phyloP scores from a whole-genome alignment of 2,329 filamentous ascomycete species.

The Calycina marina region DNA sequence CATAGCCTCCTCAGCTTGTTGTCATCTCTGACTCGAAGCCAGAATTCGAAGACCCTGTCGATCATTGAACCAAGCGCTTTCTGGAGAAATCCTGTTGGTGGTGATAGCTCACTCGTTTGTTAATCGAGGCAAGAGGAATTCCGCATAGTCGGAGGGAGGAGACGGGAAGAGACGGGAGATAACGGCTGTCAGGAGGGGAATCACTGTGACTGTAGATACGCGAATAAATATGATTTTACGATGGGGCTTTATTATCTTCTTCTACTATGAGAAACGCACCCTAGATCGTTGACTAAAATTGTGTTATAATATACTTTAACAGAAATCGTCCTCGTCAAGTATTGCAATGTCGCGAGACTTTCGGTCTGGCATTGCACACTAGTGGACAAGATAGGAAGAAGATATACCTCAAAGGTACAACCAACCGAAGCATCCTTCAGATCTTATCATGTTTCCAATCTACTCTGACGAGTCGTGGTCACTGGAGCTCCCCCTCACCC shows the following conservation, averaged over 20 bases:
- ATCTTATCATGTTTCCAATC: too few relatives aligned
- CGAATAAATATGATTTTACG: not conserved
- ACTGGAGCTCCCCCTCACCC: too few relatives aligned
- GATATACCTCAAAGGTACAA: too few relatives aligned
- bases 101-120: constrained; percentile 1
- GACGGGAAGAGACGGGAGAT: not conserved
- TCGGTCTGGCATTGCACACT: too few relatives aligned
- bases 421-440: too few relatives aligned
- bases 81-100: not conserved
- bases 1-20: constrained; percentile 4
- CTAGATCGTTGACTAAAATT: too few relatives aligned
- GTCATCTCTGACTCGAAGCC: constrained; percentile 7
- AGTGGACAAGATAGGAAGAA: too few relatives aligned
- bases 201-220: not conserved
- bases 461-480: too few relatives aligned
- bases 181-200: not conserved
- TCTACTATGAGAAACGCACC: too few relatives aligned
- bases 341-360: too few relatives aligned
- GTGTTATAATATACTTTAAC: too few relatives aligned
- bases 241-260: not conserved
- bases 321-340: too few relatives aligned
- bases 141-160: not conserved
- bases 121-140: not conserved
- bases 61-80: constrained; percentile 5
- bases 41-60: constrained; percentile 4